A percentile compares a stretch with the other conserved stretches of the same genome.
phyloP scores from a whole-genome alignment of 768 basidiomycete species.

The Panus rudis region DNA sequence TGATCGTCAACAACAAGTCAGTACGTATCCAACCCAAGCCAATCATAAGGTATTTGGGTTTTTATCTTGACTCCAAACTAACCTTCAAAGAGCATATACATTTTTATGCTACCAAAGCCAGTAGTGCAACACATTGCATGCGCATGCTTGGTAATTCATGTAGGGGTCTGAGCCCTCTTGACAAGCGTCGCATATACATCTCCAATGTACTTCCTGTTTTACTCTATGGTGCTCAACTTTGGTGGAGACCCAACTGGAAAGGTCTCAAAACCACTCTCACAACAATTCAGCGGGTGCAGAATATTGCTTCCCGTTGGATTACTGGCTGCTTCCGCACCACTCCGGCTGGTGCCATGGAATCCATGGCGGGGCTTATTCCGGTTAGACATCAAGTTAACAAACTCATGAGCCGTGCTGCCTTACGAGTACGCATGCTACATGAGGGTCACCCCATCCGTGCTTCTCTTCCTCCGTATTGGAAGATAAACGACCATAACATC shows the following conservation, averaged over 20 bases:
- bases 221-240: conserved; percentile 14
- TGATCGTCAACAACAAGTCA: not conserved
- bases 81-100: conserved; percentile 7
- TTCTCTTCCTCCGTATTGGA: not conserved
- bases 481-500: not conserved
- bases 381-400: conserved; percentile 11
- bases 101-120: conserved; percentile 9
- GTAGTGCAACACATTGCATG: conserved; percentile 5
- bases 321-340: conserved; percentile 14
- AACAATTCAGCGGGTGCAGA: conserved; percentile 10
- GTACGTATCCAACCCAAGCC: not conserved
- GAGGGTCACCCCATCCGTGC: conserved; percentile 1
- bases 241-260: conserved; percentile 13
- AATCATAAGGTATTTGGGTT: conserved; percentile 11
- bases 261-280: conserved; percentile 2
- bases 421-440: conserved; percentile 3
- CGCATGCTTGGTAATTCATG: conserved; percentile 14
- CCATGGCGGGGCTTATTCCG: conserved; percentile 13
- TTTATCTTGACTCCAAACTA: conserved; percentile 11
- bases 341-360: conserved; percentile 12
- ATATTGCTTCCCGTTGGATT: conserved; percentile 14
- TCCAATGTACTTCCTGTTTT: conserved; percentile 13
- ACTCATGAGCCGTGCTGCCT: no score
- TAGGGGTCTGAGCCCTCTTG: conserved; percentile 9
- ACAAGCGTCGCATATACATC: conserved; percentile 13